Evolutionary conservation across 164 flowering plant species (phyloP).

Genomic region (Protea cynaroides): DNA sequence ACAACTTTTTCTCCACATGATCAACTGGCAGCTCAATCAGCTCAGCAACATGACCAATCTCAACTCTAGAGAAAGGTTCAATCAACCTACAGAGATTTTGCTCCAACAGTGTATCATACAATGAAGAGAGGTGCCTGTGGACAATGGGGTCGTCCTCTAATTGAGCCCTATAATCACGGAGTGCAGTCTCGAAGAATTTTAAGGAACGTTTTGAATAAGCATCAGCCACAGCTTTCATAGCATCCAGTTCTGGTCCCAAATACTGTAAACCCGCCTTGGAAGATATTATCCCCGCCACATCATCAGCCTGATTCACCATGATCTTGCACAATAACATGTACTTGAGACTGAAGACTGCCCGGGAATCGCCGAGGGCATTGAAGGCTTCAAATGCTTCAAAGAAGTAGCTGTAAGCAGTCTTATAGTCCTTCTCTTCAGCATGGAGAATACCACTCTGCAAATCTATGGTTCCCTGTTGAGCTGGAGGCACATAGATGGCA

Average conservation of each 20-base stretch:
- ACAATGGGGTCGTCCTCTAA: constrained; percentile 67
- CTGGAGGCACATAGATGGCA: constrained; percentile 75
- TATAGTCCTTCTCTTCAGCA: constrained; percentile 73
- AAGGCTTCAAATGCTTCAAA: constrained; percentile 78
- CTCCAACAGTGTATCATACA: constrained; percentile 59
- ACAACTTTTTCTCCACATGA: constrained; percentile 60
- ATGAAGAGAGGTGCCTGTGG: constrained; percentile 63
- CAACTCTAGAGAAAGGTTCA: constrained; percentile 66
- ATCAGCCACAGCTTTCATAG: constrained; percentile 73
- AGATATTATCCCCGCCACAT: constrained; percentile 59
- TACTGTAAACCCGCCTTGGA: constrained; percentile 62
- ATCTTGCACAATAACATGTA: constrained; percentile 63
- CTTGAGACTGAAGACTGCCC: constrained; percentile 58
- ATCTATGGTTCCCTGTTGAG: constrained; percentile 68
- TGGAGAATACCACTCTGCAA: constrained; percentile 72
- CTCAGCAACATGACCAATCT: constrained; percentile 53
- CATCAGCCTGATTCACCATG: constrained; percentile 68
- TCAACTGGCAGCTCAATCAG: constrained; percentile 53
- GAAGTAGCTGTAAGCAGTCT: constrained; percentile 70
- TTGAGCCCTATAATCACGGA: constrained; percentile 48
- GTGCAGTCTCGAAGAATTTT: constrained; percentile 51
- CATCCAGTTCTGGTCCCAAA: constrained; percentile 61
- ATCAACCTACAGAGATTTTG: constrained; percentile 68
- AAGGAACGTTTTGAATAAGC: constrained; percentile 54
- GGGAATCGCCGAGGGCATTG: constrained; percentile 63